Percentiles rank a stretch among this genome's conserved stretches.
Conservation (phyloP, 331 rosid genomes). For the Telfairia occidentalis region DNA sequence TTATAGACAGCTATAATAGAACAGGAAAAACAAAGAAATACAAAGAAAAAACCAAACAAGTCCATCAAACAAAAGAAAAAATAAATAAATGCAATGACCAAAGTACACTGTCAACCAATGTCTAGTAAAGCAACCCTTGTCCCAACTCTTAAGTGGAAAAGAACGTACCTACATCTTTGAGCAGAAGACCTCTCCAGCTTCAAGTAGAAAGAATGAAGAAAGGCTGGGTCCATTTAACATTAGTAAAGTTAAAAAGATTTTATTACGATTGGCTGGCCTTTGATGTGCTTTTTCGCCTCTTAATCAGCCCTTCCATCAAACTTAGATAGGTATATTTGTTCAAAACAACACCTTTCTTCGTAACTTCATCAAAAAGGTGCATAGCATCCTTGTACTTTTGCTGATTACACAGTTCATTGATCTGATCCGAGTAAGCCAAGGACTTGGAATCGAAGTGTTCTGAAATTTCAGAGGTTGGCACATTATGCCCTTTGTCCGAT, state of each 20-base stretch:
- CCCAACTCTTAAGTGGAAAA: not conserved
- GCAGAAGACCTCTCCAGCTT: not conserved
- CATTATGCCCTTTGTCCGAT: conserved; percentile 20
- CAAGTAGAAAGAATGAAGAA: not conserved
- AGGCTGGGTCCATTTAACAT: conserved; percentile 3
- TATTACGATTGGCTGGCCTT: conserved; percentile 15
- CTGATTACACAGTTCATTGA: conserved; percentile 46
- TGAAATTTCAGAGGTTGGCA: conserved; percentile 18
- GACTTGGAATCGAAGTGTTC: conserved; percentile 34
- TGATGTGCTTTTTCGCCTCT: conserved; percentile 57
- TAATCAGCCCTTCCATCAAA: conserved; percentile 70
- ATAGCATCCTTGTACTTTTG: conserved; percentile 75
- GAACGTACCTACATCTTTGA: not conserved
- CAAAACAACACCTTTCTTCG: conserved; percentile 39
- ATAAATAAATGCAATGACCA: not conserved
- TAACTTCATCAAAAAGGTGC: conserved; percentile 46
- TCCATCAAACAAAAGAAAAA: not conserved
- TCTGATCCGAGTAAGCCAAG: conserved; percentile 38
- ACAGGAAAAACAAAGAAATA: not conserved
- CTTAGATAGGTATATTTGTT: conserved; percentile 37
- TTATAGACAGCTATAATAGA: not conserved
- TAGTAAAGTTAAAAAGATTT: not conserved
- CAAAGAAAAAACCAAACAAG: not conserved
- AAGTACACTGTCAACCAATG: not conserved
- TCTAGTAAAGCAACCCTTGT: not conserved